Evolutionary conservation across 2,329 filamentous ascomycete genomes (phyloP).

Genomic region (Cladophialophora chaetospira): DNA sequence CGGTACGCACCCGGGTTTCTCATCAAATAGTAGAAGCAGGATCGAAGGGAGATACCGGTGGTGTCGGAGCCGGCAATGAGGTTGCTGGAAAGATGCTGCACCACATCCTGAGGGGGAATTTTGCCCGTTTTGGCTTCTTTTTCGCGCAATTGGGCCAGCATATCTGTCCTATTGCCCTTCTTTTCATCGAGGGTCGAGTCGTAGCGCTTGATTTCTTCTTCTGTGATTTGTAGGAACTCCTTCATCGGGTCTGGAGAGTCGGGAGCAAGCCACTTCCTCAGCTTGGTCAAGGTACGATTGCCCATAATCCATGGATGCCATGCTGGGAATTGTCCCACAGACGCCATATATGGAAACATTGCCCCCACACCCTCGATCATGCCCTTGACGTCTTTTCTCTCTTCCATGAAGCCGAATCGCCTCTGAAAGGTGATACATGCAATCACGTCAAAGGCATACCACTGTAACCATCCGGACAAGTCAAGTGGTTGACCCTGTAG

Average conservation of each 20-base stretch:
- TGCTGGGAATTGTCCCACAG: constrained; percentile 3
- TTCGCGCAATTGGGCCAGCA: constrained; percentile 17
- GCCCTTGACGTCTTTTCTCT: constrained; percentile 68
- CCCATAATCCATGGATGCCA: constrained; percentile 13
- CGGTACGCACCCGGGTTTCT: constrained; percentile 43
- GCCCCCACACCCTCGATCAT: constrained; percentile 33
- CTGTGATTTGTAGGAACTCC: constrained; percentile 26
- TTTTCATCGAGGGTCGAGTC: constrained; percentile 11
- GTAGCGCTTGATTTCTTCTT: constrained; percentile 8
- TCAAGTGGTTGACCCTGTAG: constrained; percentile 20
- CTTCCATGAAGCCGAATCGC: constrained; percentile 72
- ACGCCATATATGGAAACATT: constrained; percentile 22
- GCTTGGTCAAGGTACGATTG: constrained; percentile 2
- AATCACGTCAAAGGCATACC: constrained; percentile 78
- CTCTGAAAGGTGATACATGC: constrained; percentile 51
- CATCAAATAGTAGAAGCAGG: constrained; percentile 47
- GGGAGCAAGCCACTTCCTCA: background rate
- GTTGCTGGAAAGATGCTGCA: constrained; percentile 17
- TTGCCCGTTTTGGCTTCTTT: constrained; percentile 15
- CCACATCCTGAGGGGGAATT: constrained; percentile 7
- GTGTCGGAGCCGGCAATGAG: constrained; percentile 22
- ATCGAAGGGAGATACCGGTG: constrained; percentile 20
- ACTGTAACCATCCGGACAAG: constrained; percentile 65
- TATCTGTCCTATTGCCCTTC: constrained; percentile 8
- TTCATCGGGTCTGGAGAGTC: constrained; percentile 7